Conservation (phyloP, 495 filamentous ascomycete species). For the Lasiosphaeria hispida region DNA sequence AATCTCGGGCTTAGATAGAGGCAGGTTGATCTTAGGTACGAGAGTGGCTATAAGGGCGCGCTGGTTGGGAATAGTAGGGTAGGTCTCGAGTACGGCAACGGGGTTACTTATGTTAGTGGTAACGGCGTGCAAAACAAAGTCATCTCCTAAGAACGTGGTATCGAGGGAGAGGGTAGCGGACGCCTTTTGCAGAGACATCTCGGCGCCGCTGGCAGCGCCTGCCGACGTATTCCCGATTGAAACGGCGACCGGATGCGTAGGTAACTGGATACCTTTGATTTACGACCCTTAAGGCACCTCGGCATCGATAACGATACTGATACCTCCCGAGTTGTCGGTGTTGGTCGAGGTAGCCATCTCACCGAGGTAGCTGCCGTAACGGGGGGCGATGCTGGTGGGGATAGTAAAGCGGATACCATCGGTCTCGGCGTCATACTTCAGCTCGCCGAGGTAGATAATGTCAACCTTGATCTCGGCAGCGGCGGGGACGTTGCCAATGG, state of each 20-base stretch:
- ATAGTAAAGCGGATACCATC: slow-evolving; percentile 65
- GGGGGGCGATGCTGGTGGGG: slow-evolving; percentile 59
- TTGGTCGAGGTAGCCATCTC: slow-evolving; percentile 23
- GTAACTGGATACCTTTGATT: slow-evolving; percentile 59
- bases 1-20: slow-evolving; percentile 55
- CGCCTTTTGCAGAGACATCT: slow-evolving; percentile 53
- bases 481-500: slow-evolving; percentile 61
- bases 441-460: slow-evolving; percentile 63
- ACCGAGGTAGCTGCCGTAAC: slow-evolving; percentile 55
- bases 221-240: slow-evolving; percentile 62
- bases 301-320: slow-evolving; percentile 60
- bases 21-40: slow-evolving; percentile 62
- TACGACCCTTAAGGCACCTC: slow-evolving; percentile 52
- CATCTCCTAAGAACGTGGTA: slow-evolving; percentile 44
- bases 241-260: too few relatives aligned
- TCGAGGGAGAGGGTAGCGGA: slow-evolving; percentile 58
- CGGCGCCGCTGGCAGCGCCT: slow-evolving; percentile 32
- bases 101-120: slow-evolving; percentile 54
- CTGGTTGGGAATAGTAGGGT: slow-evolving; percentile 58
- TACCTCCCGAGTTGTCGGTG: too few relatives aligned
- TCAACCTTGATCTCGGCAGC: slow-evolving; percentile 51
- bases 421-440: slow-evolving; percentile 62
- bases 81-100: slow-evolving; percentile 60
- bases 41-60: slow-evolving; percentile 65
- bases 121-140: slow-evolving; percentile 56